Percentiles rank a stretch among this genome's conserved stretches.
These are phyloP conservation scores for Cercospora berteroae DNA, from an alignment of 2,329 filamentous ascomycete genomes.

Conservation along the genomic window DNA sequence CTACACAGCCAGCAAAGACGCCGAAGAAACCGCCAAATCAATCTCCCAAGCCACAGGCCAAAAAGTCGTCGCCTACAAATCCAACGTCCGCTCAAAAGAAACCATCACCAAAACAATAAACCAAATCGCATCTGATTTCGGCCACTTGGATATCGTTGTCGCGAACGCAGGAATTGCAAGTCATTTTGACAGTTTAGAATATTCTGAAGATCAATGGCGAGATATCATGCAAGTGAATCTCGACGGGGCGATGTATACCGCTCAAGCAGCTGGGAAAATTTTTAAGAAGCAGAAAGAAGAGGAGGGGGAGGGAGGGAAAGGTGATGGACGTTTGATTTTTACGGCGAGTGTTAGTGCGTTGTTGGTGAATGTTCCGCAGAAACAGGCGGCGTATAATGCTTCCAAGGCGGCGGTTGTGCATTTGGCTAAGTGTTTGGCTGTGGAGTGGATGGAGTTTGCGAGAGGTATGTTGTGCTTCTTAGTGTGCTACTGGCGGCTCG, in stretches of 20 bases:
- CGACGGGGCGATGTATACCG: slow-evolving; percentile 83
- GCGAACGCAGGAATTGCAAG: slow-evolving; percentile 91
- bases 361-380: slow-evolving; percentile 68
- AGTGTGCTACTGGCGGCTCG: too few relatives aligned
- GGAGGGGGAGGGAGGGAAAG: slow-evolving; percentile 57
- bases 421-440: slow-evolving; percentile 64
- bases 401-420: slow-evolving; percentile 66
- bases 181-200: slow-evolving; percentile 24
- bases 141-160: slow-evolving; percentile 81
- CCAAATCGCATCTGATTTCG: slow-evolving; percentile 66
- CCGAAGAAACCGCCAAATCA: slow-evolving; percentile 18
- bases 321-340: slow-evolving; percentile 65
- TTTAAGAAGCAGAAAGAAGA: slow-evolving; percentile 59
- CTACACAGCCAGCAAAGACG: slow-evolving; percentile 73
- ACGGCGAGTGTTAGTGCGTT: slow-evolving; percentile 68
- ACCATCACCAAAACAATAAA: slow-evolving; percentile 65
- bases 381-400: slow-evolving; percentile 70
- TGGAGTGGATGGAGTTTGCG: slow-evolving; percentile 66
- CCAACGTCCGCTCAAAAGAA: slow-evolving; percentile 70
- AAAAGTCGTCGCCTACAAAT: slow-evolving; percentile 57
- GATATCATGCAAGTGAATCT: slow-evolving; percentile 61
- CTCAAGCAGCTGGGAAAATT: slow-evolving; percentile 76
- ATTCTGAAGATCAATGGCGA: slow-evolving; percentile 30
- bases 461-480: slow-evolving; percentile 17
- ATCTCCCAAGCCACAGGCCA: slow-evolving; percentile 26